Base-by-base conservation (phyloP, 2,329 filamentous ascomycete species). In the Penicillium expansum region DNA sequence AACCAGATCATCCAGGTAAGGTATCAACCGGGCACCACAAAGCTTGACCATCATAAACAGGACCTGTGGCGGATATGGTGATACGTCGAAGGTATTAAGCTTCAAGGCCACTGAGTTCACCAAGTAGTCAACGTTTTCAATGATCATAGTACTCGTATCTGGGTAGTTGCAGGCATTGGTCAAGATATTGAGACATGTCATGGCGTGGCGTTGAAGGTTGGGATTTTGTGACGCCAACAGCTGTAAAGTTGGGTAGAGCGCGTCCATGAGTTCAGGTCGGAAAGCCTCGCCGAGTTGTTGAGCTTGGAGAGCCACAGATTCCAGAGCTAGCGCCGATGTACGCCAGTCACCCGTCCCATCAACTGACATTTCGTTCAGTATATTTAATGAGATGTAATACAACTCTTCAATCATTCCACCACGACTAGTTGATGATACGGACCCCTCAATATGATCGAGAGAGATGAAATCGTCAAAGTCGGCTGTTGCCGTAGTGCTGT, bases 91-190 rank as follows among this genome's bases (percentile, higher is more conserved):
- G 0, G 90, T 91, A 66, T 96, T 97, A 8, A 99, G 82, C 60
- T 92, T 90, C 58, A 97, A 76, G 0, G 90, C 91, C 16, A 99
- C 86, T 0, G 94, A 91, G 69, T 97, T 97, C 59, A 97, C 88
- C 75, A 99, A 89, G 71, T 99, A 99, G 73, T 99, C 94, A 16
- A 91, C 92, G 59, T 99, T 99, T 51, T 89, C 86, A 29, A 97
- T 84, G 38, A 99, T 87, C 62, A 99, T 79, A 16, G 90, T 86
- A 27, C 88, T 88, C 5, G 93, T 88, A 65, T 82, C 86, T 0
- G 70, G 60, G 67, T 97, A 99, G 2, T 83, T 85, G 66, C 91
- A 97, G 0, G 88, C 82, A 2, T 75, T 69, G 1, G 93, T 88
- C n/a, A 97, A 79, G 18, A 86, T 84, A 67, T 97, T 94, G 14